Evolutionary conservation across 2,329 filamentous ascomycete genomes (phyloP).

Genomic region (Teratosphaeria gauchensis): DNA sequence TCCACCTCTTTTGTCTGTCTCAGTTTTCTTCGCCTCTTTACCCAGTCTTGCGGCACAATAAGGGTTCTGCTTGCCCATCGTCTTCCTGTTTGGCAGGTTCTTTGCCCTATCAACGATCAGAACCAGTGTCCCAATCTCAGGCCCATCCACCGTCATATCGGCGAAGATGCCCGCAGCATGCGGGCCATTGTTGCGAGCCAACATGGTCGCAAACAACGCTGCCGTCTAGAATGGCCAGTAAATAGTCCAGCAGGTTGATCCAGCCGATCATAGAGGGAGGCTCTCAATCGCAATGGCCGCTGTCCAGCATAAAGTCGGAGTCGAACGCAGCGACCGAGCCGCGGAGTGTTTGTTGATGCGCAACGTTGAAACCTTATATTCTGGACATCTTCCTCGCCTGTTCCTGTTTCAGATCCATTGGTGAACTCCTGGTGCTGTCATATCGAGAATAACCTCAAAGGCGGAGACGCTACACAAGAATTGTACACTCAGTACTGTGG

Average conservation of each 20-base stretch:
- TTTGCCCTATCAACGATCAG: conserved; percentile 89
- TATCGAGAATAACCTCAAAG: background rate
- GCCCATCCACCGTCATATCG: conserved; percentile 87
- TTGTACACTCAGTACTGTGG: background rate
- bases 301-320: background rate
- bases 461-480: background rate
- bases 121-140: conserved; percentile 85
- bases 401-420: background rate
- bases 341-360: background rate
- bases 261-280: background rate
- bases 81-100: conserved; percentile 92
- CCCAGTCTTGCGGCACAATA: conserved; percentile 90
- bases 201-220: conserved; percentile 1
- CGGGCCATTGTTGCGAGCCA: conserved; percentile 8
- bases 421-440: background rate
- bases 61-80: conserved; percentile 96
- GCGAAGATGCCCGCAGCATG: conserved; percentile 91
- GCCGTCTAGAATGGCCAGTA: background rate
- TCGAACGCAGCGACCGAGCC: background rate
- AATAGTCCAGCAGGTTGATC: background rate
- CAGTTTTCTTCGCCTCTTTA: conserved; percentile 96
- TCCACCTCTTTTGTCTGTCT: conserved; percentile 84
- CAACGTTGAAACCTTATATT: background rate
- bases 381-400: background rate
- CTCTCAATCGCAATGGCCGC: background rate